A percentile compares a stretch with the other conserved stretches of the same genome.
phyloP scores from a whole-genome alignment of 176 grass and related monocot genomes.

The Pharus latifolius region DNA sequence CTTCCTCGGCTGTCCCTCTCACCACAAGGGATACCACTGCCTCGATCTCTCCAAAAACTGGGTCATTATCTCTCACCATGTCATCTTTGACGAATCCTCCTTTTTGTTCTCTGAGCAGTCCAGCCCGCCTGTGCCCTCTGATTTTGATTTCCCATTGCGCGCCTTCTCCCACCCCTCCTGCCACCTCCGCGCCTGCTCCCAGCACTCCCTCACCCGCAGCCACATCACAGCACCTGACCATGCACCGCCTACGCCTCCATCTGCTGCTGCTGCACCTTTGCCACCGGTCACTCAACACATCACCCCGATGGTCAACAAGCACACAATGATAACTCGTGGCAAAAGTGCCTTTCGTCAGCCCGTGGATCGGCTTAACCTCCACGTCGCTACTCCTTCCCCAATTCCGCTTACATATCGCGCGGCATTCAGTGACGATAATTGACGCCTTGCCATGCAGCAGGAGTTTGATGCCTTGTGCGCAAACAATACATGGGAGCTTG shows the following conservation, averaged over 20 bases:
- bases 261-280: too few relatives aligned
- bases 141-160: neutral
- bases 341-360: neutral
- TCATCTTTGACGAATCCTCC: too few relatives aligned
- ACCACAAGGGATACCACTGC: too few relatives aligned
- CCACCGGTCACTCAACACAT: neutral
- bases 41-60: too few relatives aligned
- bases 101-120: too few relatives aligned
- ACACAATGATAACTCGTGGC: neutral
- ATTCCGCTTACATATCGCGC: neutral
- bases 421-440: neutral
- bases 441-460: neutral
- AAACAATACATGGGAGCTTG: too few relatives aligned
- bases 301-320: neutral
- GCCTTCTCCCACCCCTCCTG: neutral
- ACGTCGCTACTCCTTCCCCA: neutral
- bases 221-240: neutral
- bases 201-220: too few relatives aligned
- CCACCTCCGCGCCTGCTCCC: neutral
- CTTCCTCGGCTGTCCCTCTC: neutral
- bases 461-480: neutral
- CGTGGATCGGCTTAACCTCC: neutral
- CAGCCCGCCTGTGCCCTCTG: neutral
- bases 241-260: too few relatives aligned
- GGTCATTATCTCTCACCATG: too few relatives aligned